Evolutionary conservation across 192 early-diverging fungal genomes (phyloP), one percentile per base, ranked within the genome.

Genomic region (Gaertneriomyces semiglobifer): DNA sequence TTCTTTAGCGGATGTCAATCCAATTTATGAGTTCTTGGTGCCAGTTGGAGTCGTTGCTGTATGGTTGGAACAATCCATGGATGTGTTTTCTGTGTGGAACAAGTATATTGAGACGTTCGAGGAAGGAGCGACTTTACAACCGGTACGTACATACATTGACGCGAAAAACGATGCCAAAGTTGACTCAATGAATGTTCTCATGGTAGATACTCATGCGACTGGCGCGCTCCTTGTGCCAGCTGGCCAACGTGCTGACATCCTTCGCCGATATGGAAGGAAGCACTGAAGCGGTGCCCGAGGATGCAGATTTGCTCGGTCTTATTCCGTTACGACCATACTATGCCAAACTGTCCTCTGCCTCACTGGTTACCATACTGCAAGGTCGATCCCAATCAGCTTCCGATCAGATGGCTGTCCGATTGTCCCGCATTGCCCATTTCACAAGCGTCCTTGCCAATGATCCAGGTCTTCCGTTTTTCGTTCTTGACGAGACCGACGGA

Each of bases 211-310:
- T 73, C n/a, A 52, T 52, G 12, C 39, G 14, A 18, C 71, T 78
- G 39, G 8, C 40, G 10, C 54, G 70, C 19, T 54, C 75, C 6
- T 40, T 82, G 5, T 56, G 72, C 14, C 40, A 33, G 3, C 55
- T 79, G 20, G 50, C 60, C n/a, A 82, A 79, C 58, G 42, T 56
- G 6, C 58, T 79, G 9, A 60, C 74, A 0, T 44, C 75, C n/a
- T 82, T 76, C 58, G 75, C 77, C 7, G 77, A 79, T 51, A 76
- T 76, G 74, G 77, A 79, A 44, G 75, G 73, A 12, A 64, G 57
- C 45, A 44, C 48, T 11, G 69, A 73, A 38, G 60, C 53, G 10
- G 58, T 81, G 6, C 73, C 71, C 20, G 76, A 77, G 59, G 77
- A 79, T 50, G 55, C 55, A 4, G 63, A 71, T 10, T 62, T 75